Conservation (phyloP, 2,329 filamentous ascomycete species). For the Ophiognomonia clavigignenti-juglandacearum region DNA sequence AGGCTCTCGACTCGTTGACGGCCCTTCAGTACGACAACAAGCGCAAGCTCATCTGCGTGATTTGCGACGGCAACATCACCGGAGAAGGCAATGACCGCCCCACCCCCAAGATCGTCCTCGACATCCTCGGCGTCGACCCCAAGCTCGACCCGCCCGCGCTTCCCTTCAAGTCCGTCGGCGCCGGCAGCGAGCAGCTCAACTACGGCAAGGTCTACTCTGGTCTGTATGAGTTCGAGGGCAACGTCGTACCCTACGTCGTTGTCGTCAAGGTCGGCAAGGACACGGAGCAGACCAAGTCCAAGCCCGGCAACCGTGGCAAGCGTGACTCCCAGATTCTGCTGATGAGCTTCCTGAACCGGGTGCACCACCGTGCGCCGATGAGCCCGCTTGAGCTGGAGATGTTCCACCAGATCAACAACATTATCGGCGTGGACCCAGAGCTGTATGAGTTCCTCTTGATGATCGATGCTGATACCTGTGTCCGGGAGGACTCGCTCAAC, state of each 20-base stretch:
- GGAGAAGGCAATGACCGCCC: constrained; percentile 94
- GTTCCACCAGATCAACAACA: constrained; percentile 99
- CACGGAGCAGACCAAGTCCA: constrained; percentile 83
- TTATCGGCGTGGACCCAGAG: constrained; percentile 96
- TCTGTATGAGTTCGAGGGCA: constrained; percentile 94
- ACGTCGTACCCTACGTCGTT: constrained; percentile 93
- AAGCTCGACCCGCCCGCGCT: constrained; percentile 93
- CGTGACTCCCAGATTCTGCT: constrained; percentile 94
- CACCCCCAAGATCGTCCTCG: constrained; percentile 94
- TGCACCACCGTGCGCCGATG: constrained; percentile 92
- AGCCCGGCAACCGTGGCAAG: constrained; percentile 97
- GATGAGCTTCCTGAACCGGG: constrained; percentile 96
- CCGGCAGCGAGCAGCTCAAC: constrained; percentile 88
- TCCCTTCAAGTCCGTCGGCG: constrained; percentile 88
- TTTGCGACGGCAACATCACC: constrained; percentile 96
- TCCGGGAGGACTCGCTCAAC: constrained; percentile 87
- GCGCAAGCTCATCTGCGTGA: constrained; percentile 90
- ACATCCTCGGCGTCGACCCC: constrained; percentile 94
- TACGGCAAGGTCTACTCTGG: constrained; percentile 98
- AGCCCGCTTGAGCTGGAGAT: constrained; percentile 94
- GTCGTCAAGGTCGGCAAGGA: constrained; percentile 97
- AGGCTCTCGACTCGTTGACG: constrained; percentile 90
- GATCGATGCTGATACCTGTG: constrained; percentile 96
- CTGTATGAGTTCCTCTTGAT: constrained; percentile 96
- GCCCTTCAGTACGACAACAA: constrained; percentile 98